Evolutionary conservation across 2,329 filamentous ascomycete genomes (phyloP).

Genomic region (Penicillium sp.): DNA sequence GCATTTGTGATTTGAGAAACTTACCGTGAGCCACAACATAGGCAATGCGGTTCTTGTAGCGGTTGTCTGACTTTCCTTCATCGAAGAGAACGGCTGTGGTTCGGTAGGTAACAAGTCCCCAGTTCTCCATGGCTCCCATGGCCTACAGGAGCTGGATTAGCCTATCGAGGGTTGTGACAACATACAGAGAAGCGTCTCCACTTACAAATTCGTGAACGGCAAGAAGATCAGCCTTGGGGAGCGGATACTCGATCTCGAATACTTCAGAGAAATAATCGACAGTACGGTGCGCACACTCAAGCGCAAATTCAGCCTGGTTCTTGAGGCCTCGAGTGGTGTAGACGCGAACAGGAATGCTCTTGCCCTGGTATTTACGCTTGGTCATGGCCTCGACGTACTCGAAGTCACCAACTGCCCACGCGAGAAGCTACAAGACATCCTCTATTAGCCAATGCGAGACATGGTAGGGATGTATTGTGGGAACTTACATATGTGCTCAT

Average conservation of each 20-base stretch:
- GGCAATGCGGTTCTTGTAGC: conserved; percentile 89
- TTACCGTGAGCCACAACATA: conserved; percentile 89
- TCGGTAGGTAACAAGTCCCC: conserved; percentile 93
- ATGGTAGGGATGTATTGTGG: background rate
- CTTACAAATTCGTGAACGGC: conserved; percentile 90
- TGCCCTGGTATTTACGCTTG: conserved; percentile 84
- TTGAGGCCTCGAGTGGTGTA: conserved; percentile 95
- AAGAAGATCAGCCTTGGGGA: conserved; percentile 87
- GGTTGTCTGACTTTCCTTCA: conserved; percentile 83
- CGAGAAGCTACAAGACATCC: conserved; percentile 65
- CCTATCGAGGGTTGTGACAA: conserved; percentile 16
- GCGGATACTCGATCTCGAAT: conserved; percentile 88
- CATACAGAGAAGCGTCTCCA: conserved; percentile 23
- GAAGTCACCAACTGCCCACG: conserved; percentile 95
- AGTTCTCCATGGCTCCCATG: conserved; percentile 87
- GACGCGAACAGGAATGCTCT: conserved; percentile 86
- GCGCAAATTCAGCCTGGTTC: conserved; percentile 83
- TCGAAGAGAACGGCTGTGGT: conserved; percentile 97
- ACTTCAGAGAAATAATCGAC: conserved; percentile 96
- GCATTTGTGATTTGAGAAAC: conserved; percentile 4
- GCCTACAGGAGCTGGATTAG: conserved; percentile 46
- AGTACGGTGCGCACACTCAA: conserved; percentile 88
- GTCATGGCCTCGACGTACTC: conserved; percentile 95
- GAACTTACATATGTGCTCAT: conserved; percentile 77
- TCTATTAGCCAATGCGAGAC: background rate